Conservation (phyloP, 176 grass and related monocot species). For the Secale cereale region DNA sequence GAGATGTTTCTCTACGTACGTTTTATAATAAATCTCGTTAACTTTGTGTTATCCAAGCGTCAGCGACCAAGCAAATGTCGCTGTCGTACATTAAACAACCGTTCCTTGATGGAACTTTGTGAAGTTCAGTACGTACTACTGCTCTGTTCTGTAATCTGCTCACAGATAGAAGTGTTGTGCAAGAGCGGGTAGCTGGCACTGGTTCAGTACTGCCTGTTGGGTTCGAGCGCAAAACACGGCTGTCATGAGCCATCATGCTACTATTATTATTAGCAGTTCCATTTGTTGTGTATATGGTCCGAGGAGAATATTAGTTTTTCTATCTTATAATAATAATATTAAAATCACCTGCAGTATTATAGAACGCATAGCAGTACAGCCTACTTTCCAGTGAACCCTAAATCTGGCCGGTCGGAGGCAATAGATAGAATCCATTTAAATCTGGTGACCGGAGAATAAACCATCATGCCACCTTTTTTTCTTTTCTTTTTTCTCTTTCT, state of each 20-base stretch:
- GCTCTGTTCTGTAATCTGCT: background rate
- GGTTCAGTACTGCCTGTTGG: background rate
- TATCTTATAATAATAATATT: background rate
- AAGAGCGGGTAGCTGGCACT: background rate
- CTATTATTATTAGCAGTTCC: background rate
- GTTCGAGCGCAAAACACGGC: background rate
- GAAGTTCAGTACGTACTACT: background rate
- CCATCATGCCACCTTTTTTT: background rate
- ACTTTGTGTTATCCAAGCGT: background rate
- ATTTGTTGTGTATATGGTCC: background rate
- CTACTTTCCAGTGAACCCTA: background rate
- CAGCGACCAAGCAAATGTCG: background rate
- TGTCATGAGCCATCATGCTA: background rate
- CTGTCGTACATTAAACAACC: constrained; percentile 15
- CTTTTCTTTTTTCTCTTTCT: background rate
- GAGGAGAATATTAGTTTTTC: background rate
- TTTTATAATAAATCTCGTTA: background rate
- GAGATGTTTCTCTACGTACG: background rate
- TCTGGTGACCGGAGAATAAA: constrained; percentile 14
- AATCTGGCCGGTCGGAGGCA: background rate
- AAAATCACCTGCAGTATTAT: background rate
- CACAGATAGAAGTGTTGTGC: background rate
- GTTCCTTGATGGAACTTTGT: background rate
- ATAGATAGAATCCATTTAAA: background rate
- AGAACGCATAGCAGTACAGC: background rate